Percentiles rank a stretch among this genome's conserved stretches.
Conservation (phyloP, 2,329 filamentous ascomycete genomes). For the Penicillium sp. region DNA sequence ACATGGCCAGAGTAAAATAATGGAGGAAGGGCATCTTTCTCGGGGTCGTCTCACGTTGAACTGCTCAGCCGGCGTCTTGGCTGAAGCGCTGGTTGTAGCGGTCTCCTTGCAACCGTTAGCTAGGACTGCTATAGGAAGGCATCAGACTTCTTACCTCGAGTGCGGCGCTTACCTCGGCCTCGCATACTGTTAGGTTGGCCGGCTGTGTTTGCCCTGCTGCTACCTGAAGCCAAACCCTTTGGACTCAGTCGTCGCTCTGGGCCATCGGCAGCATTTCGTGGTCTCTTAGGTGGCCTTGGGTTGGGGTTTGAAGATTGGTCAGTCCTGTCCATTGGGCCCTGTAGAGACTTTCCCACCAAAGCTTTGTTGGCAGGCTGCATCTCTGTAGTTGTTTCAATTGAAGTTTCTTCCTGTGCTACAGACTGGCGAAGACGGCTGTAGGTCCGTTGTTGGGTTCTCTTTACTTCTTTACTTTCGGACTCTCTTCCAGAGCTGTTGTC, state of each 20-base stretch:
- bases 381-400: neutral
- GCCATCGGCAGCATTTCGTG: slow-evolving; percentile 18
- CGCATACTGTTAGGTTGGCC: slow-evolving; percentile 10
- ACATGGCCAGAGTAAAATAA: neutral
- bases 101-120: slow-evolving; percentile 26
- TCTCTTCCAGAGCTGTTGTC: slow-evolving; percentile 2
- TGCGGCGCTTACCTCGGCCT: slow-evolving; percentile 21
- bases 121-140: neutral
- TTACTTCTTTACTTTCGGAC: slow-evolving; percentile 9
- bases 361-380: neutral
- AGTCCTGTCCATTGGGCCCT: neutral
- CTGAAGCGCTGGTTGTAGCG: slow-evolving; percentile 33
- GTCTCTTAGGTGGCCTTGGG: slow-evolving; percentile 11
- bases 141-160: slow-evolving; percentile 25
- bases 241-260: slow-evolving; percentile 30
- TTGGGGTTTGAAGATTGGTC: neutral
- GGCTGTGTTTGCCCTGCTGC: slow-evolving; percentile 15
- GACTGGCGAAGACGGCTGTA: slow-evolving; percentile 23
- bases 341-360: neutral
- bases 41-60: neutral
- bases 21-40: neutral
- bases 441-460: slow-evolving; percentile 20
- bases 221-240: slow-evolving; percentile 29
- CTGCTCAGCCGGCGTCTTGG: slow-evolving; percentile 12
- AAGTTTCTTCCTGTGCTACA: slow-evolving; percentile 4